Evolutionary conservation across 352 stramenopile genomes (phyloP).

Genomic region (Phytophthora nicotianae): DNA sequence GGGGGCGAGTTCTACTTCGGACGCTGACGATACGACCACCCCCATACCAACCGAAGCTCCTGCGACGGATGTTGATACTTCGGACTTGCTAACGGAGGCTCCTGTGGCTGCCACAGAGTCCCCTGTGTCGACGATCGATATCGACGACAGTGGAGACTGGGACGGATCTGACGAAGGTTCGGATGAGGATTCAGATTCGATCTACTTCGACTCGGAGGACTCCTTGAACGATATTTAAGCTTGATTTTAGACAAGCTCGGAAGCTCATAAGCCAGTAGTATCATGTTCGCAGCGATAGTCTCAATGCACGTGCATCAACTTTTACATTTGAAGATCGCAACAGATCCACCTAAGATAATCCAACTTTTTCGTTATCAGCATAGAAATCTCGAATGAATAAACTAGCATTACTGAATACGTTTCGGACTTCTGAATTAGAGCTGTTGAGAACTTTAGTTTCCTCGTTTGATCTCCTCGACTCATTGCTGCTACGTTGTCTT

Average conservation of each 20-base stretch:
- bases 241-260: neutral
- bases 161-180: conserved; percentile 21
- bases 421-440: too few species aligned
- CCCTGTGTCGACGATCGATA: conserved; percentile 1
- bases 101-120: neutral
- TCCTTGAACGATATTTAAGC: conserved; percentile 14
- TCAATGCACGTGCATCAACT: neutral
- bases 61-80: conserved; percentile 4
- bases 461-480: neutral
- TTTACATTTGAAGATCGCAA: neutral
- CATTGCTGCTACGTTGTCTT: neutral
- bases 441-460: too few species aligned
- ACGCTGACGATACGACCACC: neutral
- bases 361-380: too few species aligned
- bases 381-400: too few species aligned
- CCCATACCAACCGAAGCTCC: conserved; percentile 8
- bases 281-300: neutral
- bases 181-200: conserved; percentile 20
- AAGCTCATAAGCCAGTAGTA: too few species aligned
- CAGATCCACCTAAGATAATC: neutral
- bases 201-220: conserved; percentile 18
- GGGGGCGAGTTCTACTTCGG: neutral
- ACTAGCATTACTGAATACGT: too few species aligned
- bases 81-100: conserved; percentile 14
- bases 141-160: conserved; percentile 8